Evolutionary conservation across 768 basidiomycete species (phyloP), one percentile per base, ranked within the genome.

Genomic region (Tricholoma furcatifolium): DNA sequence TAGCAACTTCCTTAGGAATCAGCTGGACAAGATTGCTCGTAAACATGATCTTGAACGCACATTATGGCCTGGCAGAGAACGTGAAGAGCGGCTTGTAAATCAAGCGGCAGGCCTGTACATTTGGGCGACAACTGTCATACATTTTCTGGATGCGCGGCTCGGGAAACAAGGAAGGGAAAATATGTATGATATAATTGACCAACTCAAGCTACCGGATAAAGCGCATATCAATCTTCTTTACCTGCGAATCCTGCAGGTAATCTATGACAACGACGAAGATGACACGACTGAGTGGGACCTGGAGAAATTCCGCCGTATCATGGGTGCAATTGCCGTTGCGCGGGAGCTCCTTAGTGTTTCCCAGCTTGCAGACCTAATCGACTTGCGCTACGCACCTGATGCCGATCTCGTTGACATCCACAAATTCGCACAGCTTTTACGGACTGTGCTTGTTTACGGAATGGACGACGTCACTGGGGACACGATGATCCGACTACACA

Each of bases 171-270:
- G 58, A 3, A 50, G 24, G 7, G 47, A 47, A 30, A 42, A 51
- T 43, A 27, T 45, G 6, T n/a, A 47, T 7, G 45, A 54, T n/a
- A n/a, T n/a, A n/a, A n/a, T n/a, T n/a, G n/a, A n/a, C n/a, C n/a
- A n/a, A n/a, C n/a, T n/a, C n/a, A 54, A 51, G 11, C 43, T 31
- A 12, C 24, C 38, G 6, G 30, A 12, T 35, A 54, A 17, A 41
- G 40, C 21, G 17, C 48, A 52, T 39, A 54, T 57, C 36, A 54
- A 57, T 49, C 30, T 27, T 18, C 46, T 60, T n/a, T 60, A 60
- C 36, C 2, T 6, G 5, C 24, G n/a, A 21, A 57, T 43, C 14
- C 27, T 44, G 24, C 10, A 31, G 43, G 11, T 18, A 8, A 44
- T 31, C 12, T 31, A 44, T 24, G 27, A 30, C 36, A 15, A 15